phyloP scores from a whole-genome alignment of 495 filamentous ascomycete species.

The Podospora pseudopauciseta region DNA sequence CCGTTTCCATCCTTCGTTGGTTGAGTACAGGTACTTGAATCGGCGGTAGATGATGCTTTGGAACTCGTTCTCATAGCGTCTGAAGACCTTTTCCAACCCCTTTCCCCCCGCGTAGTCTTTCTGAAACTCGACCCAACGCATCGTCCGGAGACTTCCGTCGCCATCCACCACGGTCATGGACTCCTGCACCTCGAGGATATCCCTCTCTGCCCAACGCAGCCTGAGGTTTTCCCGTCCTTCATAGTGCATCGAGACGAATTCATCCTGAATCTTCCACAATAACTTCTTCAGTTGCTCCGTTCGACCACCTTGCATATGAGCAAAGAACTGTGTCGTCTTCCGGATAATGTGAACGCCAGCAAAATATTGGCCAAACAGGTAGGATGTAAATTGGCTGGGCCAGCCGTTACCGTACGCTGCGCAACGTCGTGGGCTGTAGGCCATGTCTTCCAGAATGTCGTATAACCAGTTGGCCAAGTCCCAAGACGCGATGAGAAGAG shows the following conservation, averaged over 20 bases:
- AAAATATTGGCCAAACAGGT: slow-evolving; percentile 15
- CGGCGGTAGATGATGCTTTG: slow-evolving; percentile 13
- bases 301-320: background rate
- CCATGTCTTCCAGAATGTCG: slow-evolving; percentile 11
- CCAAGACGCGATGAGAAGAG: slow-evolving; percentile 16
- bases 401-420: slow-evolving; percentile 9
- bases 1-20: background rate
- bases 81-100: background rate
- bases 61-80: slow-evolving; percentile 1
- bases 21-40: slow-evolving; percentile 13
- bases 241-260: slow-evolving; percentile 15
- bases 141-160: slow-evolving; percentile 8
- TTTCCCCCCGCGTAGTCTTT: slow-evolving; percentile 5
- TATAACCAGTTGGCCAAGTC: slow-evolving; percentile 12
- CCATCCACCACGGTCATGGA: slow-evolving; percentile 5
- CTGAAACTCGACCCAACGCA: slow-evolving; percentile 10
- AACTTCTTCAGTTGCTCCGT: slow-evolving; percentile 11
- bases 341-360: slow-evolving; percentile 16
- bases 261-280: slow-evolving; percentile 15
- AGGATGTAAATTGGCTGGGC: slow-evolving; percentile 9
- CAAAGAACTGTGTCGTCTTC: slow-evolving; percentile 14
- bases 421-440: slow-evolving; percentile 9
- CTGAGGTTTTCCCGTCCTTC: slow-evolving; percentile 4
- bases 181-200: slow-evolving; percentile 11
- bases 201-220: slow-evolving; percentile 3